These are phyloP conservation scores for Chaetomiaceae sp. DNA, from an alignment of 2,329 filamentous ascomycete species.

Conservation along the genomic window DNA sequence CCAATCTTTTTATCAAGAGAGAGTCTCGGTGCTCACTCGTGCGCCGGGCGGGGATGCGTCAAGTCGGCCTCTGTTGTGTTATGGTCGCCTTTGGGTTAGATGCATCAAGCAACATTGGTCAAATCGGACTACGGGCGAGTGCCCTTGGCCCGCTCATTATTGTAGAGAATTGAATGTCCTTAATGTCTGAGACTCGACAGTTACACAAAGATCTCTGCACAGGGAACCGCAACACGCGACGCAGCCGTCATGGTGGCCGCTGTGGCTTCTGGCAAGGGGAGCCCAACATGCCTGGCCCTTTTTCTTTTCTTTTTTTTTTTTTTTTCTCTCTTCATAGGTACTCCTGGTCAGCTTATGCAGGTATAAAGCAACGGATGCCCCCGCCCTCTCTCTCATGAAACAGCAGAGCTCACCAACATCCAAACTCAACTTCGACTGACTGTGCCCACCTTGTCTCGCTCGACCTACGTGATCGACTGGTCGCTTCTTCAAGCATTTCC, in stretches of 20 bases:
- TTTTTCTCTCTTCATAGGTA: too few relatives aligned
- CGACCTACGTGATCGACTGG: neutral
- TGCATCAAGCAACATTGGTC: too few relatives aligned
- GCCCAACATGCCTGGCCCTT: neutral
- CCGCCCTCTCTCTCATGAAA: neutral
- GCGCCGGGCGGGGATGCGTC: too few relatives aligned
- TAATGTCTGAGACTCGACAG: conserved; percentile 3
- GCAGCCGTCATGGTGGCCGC: conserved; percentile 1
- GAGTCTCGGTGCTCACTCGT: too few relatives aligned
- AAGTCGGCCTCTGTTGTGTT: too few relatives aligned
- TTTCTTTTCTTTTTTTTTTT: neutral
- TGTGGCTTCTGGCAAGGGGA: neutral
- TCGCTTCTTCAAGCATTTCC: too few relatives aligned
- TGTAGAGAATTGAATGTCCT: neutral
- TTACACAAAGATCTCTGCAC: conserved; percentile 12
- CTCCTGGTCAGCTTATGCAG: too few relatives aligned
- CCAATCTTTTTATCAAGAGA: too few relatives aligned
- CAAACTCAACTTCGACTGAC: neutral
- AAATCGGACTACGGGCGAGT: neutral
- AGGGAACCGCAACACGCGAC: conserved; percentile 8
- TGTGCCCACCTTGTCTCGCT: too few relatives aligned
- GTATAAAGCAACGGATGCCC: conserved; percentile 17
- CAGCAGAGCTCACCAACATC: neutral
- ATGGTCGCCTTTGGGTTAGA: too few relatives aligned
- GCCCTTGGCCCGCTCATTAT: neutral